Conservation (phyloP, 177 flowering plant genomes). For the Viscum album region DNA sequence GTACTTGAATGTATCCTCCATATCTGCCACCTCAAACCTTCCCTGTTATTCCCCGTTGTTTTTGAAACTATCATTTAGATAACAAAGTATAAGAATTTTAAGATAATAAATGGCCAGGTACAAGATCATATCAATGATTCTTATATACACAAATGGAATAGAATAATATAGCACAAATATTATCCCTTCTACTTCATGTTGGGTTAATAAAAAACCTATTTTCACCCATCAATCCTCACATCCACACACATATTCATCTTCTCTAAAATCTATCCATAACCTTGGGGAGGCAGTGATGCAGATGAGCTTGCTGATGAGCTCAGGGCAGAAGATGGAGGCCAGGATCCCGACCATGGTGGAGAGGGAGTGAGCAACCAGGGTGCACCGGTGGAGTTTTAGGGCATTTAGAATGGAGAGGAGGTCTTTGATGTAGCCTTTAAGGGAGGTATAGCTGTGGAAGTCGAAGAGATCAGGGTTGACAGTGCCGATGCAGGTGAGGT, state of each 20-base stretch:
- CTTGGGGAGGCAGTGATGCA: slow-evolving; percentile 65
- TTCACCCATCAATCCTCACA: neutral
- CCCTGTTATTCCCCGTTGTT: slow-evolving; percentile 71
- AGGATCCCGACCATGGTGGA: slow-evolving; percentile 54
- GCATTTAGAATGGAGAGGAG: slow-evolving; percentile 67
- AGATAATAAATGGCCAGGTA: neutral
- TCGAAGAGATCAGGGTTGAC: slow-evolving; percentile 92
- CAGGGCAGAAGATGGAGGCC: slow-evolving; percentile 72
- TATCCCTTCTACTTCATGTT: neutral
- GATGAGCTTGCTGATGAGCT: slow-evolving; percentile 66
- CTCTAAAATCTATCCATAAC: slow-evolving; percentile 22
- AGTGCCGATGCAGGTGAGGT: slow-evolving; percentile 85
- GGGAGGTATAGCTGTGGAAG: slow-evolving; percentile 63
- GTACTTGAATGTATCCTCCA: slow-evolving; percentile 57
- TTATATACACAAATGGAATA: neutral
- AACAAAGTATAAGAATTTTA: neutral
- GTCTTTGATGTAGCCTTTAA: slow-evolving; percentile 71
- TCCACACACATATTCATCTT: neutral
- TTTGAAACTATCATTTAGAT: slow-evolving; percentile 36
- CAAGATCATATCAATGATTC: neutral
- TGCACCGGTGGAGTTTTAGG: slow-evolving; percentile 42
- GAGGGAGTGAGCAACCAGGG: slow-evolving; percentile 72
- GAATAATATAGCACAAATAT: neutral
- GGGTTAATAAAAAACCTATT: neutral
- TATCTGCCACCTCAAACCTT: slow-evolving; percentile 71